Evolutionary conservation across 23 red algal species (phyloP).

Genomic region (Agarophyton chilense): DNA sequence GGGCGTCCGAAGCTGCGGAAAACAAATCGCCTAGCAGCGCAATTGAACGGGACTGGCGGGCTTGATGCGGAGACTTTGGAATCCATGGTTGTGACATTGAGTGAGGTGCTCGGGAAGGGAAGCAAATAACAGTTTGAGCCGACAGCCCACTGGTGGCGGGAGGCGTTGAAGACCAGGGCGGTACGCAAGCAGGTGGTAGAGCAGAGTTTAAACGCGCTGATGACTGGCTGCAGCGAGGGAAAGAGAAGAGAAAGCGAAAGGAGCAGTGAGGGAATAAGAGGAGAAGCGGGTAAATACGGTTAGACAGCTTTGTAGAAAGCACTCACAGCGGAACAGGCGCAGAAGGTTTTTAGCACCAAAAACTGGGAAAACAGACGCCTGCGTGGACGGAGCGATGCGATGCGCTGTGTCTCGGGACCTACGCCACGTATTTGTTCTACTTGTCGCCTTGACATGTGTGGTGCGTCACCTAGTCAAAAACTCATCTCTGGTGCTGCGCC

Average conservation of each 20-base stretch:
- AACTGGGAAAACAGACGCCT: not conserved
- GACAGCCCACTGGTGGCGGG: not conserved
- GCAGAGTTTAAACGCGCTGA: too few relatives aligned
- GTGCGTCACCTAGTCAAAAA: not conserved
- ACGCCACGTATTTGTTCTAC: not conserved
- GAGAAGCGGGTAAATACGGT: not conserved
- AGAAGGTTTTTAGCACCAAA: not conserved
- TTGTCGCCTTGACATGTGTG: not conserved
- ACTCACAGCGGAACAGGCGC: not conserved
- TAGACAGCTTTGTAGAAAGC: too few relatives aligned
- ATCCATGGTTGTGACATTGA: conserved; percentile 10
- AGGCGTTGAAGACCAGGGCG: too few relatives aligned
- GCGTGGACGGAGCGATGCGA: not conserved
- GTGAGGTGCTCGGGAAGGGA: not conserved
- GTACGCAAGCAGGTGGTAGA: too few relatives aligned
- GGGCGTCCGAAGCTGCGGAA: not conserved
- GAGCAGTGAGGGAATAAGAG: not conserved
- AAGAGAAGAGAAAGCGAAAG: not conserved
- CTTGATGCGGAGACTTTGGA: not conserved
- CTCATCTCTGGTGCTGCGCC: not conserved
- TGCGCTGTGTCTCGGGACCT: not conserved
- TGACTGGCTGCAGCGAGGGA: not conserved
- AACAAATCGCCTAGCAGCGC: not conserved
- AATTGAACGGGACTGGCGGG: conserved; percentile 13
- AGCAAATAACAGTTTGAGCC: not conserved